Evolutionary conservation across 495 filamentous ascomycete species (phyloP).

Genomic region (Bathelium albidoporum): DNA sequence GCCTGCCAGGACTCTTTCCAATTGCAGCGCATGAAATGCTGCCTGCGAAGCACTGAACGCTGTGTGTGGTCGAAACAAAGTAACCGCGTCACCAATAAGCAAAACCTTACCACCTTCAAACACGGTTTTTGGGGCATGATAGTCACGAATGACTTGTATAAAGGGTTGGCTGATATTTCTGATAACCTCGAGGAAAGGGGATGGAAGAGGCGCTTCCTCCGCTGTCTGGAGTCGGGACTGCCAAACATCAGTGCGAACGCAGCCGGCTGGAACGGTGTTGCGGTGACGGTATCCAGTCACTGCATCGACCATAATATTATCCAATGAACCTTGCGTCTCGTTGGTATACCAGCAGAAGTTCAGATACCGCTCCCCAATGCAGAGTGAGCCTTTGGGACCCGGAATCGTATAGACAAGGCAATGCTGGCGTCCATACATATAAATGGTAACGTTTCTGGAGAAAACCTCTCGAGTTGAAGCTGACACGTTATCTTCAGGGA

Average conservation of each 20-base stretch:
- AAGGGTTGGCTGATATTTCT: conserved; percentile 17
- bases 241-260: conserved; percentile 16
- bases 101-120: conserved; percentile 19
- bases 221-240: conserved; percentile 14
- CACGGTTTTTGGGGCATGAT: conserved; percentile 8
- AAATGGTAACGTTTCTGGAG: conserved; percentile 35
- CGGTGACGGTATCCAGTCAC: conserved; percentile 13
- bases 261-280: conserved; percentile 17
- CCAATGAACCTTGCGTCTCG: conserved; percentile 27
- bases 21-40: conserved; percentile 18
- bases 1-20: conserved; percentile 18
- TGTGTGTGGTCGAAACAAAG: conserved; percentile 20
- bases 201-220: conserved; percentile 11
- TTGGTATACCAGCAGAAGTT: conserved; percentile 53
- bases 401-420: conserved; percentile 46
- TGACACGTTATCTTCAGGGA: conserved; percentile 35
- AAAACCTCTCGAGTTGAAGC: conserved; percentile 23
- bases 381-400: conserved; percentile 37
- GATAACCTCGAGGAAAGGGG: conserved; percentile 19
- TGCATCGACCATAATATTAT: conserved; percentile 19
- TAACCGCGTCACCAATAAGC: conserved; percentile 21
- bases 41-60: conserved; percentile 21
- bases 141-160: conserved; percentile 20
- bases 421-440: conserved; percentile 33
- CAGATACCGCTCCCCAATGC: conserved; percentile 38